Evolutionary conservation across 805 yeast genomes (phyloP), one percentile per base, ranked within the genome.

Genomic region (Starmera dryadoides): DNA sequence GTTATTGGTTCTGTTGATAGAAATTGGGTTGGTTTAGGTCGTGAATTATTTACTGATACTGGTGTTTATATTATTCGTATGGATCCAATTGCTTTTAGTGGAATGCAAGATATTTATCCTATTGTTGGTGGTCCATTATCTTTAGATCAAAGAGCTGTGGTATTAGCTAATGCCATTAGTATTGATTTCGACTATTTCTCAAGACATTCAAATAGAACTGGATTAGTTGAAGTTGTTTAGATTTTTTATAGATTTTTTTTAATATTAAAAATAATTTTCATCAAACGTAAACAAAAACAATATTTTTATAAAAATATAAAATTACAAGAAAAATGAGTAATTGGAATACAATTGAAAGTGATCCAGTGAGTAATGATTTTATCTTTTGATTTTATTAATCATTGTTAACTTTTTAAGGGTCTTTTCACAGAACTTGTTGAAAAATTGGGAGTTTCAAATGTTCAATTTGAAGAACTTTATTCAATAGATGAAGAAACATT

Each of bases 121-220:
- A 69, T 71, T 3, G 17, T 19, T 15, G 63, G 76, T 0, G 71
- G 72, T 10, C 53, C 56, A 14, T 59, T 93, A 60, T 74, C 81
- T 4, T 62, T 87, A 33, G 94, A 84, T 56, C 85, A 93, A 59
- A 75, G 95, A 48, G 96, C 96, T 0, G 78, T 88, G 1, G 54
- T 93, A 58, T 66, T 93, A 40, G 95, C 87, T 0, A 85, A 83
- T 44, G 95, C 97, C 0, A 81, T 93, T 2, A 83, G 95, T 42
- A 82, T 93, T 43, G 98, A 93, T 60, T 93, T 87, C 60, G 98
- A 93, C 62, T 93, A 89, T 63, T 93, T 93, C 61, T 86, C 96
- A n/a, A 74, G 98, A 58, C 97, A 89, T 58, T 70, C 79, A 30
- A 70, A 72, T 18, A 71, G 74, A 22, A 73, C 68, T 23, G 45